phyloP scores from a whole-genome alignment of 306 rosid species.

The Alnus glutinosa region DNA sequence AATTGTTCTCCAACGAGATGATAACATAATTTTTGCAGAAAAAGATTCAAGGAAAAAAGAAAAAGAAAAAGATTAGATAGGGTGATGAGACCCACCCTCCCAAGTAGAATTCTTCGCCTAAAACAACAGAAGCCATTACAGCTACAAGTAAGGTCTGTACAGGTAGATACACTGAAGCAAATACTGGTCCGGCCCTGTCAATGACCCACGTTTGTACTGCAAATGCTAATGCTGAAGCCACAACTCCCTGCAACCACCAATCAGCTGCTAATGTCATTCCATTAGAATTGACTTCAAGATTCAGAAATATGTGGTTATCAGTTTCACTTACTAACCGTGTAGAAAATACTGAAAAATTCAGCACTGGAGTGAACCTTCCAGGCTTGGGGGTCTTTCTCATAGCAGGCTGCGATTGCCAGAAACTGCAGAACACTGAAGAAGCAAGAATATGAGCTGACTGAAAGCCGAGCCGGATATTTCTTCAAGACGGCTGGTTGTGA shows the following conservation, averaged over 20 bases:
- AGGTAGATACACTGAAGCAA: conserved; percentile 62
- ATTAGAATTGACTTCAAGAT: neutral
- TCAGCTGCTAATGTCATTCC: conserved; percentile 3
- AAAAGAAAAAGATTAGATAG: conserved; percentile 1
- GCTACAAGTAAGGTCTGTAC: conserved; percentile 63
- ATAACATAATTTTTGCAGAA: neutral
- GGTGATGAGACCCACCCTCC: conserved; percentile 55
- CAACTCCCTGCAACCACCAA: conserved; percentile 61
- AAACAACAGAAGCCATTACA: conserved; percentile 46
- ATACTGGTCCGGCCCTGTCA: conserved; percentile 68
- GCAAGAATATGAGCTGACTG: conserved; percentile 54
- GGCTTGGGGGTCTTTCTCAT: conserved; percentile 41
- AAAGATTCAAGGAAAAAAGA: neutral
- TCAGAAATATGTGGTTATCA: conserved; percentile 22
- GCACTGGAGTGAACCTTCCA: conserved; percentile 48
- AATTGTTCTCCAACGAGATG: neutral
- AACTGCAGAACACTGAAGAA: conserved; percentile 53
- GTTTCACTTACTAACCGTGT: conserved; percentile 49
- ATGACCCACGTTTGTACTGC: conserved; percentile 76
- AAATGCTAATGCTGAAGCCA: conserved; percentile 63
- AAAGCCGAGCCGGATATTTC: conserved; percentile 44
- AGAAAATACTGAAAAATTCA: conserved; percentile 49
- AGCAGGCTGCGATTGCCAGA: conserved; percentile 34
- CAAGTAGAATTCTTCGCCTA: conserved; percentile 64
- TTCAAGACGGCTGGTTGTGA: conserved; percentile 53